Evolutionary conservation across 2,329 filamentous ascomycete species (phyloP).

Genomic region (Cercospora berteroae): DNA sequence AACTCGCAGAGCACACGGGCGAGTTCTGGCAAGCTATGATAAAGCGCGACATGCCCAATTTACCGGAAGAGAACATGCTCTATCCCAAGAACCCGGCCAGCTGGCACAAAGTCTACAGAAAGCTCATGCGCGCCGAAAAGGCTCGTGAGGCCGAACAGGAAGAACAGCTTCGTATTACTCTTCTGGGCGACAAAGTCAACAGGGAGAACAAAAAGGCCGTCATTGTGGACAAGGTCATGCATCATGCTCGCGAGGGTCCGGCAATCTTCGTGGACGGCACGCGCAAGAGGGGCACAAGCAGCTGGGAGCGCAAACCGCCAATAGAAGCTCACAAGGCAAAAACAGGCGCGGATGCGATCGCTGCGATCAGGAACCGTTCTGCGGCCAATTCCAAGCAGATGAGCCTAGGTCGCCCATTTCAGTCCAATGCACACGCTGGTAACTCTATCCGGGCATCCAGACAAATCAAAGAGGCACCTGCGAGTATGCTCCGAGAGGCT

Average conservation of each 20-base stretch:
- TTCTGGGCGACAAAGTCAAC: slow-evolving; percentile 59
- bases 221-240: slow-evolving; percentile 28
- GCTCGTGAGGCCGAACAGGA: slow-evolving; percentile 36
- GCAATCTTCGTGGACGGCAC: slow-evolving; percentile 23
- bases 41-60: slow-evolving; percentile 69
- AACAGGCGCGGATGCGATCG: slow-evolving; percentile 25
- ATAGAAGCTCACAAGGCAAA: slow-evolving; percentile 12
- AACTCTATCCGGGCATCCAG: slow-evolving; percentile 15
- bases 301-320: neutral
- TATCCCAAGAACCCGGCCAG: slow-evolving; percentile 64
- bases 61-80: slow-evolving; percentile 55
- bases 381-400: slow-evolving; percentile 20
- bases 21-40: slow-evolving; percentile 82
- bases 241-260: slow-evolving; percentile 19
- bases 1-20: slow-evolving; percentile 66
- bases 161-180: slow-evolving; percentile 48
- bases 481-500: slow-evolving; percentile 23
- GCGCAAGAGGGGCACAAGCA: slow-evolving; percentile 12
- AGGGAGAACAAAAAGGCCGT: slow-evolving; percentile 54
- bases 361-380: slow-evolving; percentile 25
- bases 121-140: slow-evolving; percentile 44
- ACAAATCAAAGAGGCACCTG: slow-evolving; percentile 23
- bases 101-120: slow-evolving; percentile 75
- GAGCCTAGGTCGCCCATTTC: slow-evolving; percentile 16
- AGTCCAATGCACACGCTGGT: neutral